Conservation (phyloP, 495 filamentous ascomycete genomes). For the Trichoderma asperelloides region DNA sequence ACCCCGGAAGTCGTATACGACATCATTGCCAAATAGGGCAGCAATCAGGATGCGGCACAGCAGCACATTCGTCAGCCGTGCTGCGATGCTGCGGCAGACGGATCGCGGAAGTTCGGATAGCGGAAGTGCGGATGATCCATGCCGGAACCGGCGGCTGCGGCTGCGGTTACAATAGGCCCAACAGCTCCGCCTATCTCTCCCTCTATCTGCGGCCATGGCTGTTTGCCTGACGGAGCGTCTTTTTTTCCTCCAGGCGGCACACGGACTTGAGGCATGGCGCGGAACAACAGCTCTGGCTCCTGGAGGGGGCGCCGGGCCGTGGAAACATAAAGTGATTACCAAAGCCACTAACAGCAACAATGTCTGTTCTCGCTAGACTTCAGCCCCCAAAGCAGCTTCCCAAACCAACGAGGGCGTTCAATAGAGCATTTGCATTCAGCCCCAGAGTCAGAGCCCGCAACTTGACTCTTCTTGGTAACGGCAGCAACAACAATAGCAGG, state of each 20-base stretch:
- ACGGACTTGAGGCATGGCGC: background rate
- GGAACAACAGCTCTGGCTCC: background rate
- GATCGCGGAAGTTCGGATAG: background rate
- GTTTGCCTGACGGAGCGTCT: background rate
- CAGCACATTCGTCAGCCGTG: background rate
- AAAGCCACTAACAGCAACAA: background rate
- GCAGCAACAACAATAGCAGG: background rate
- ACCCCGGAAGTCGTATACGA: background rate
- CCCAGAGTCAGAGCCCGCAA: background rate
- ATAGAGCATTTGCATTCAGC: background rate
- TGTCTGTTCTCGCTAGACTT: background rate
- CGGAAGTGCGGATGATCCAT: background rate
- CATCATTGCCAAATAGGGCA: background rate
- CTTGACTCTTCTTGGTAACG: background rate
- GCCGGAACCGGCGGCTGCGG: background rate
- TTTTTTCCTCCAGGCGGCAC: background rate
- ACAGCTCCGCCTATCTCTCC: background rate
- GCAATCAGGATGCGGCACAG: background rate
- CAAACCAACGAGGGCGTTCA: background rate
- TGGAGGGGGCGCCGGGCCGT: background rate
- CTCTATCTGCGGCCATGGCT: background rate
- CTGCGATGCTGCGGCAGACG: background rate
- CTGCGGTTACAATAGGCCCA: no score
- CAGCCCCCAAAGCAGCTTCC: background rate
- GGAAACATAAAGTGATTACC: background rate